A percentile compares a stretch with the other conserved stretches of the same genome.
phyloP scores from a whole-genome alignment of 2,329 filamentous ascomycete genomes.

The Phyllosticta citribraziliensis region DNA sequence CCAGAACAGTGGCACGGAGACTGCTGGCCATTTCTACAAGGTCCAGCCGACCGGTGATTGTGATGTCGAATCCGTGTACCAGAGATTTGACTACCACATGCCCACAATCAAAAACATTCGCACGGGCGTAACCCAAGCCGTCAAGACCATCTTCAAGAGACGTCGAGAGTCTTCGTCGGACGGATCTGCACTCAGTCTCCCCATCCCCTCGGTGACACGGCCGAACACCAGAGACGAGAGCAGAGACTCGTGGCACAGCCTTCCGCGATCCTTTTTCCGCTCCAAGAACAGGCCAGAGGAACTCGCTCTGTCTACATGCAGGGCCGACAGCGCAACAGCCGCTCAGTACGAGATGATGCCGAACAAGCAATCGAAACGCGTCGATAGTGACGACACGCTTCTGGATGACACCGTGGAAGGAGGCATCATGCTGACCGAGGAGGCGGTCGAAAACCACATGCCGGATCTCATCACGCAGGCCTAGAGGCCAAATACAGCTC shows the following conservation, averaged over 20 bases:
- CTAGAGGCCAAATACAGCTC: background rate
- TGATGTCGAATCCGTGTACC: constrained; percentile 1
- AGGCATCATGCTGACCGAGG: constrained; percentile 48
- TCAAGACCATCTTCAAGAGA: constrained; percentile 4
- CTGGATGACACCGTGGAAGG: constrained; percentile 28
- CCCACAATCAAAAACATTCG: background rate
- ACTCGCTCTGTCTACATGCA: background rate
- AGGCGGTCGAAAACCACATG: constrained; percentile 40
- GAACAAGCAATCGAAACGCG: background rate
- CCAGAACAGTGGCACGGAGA: background rate
- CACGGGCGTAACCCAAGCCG: constrained; percentile 1
- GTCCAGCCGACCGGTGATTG: background rate
- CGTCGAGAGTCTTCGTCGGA: constrained; percentile 20
- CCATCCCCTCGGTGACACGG: background rate
- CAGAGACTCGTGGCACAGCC: constrained; percentile 5
- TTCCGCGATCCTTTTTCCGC: constrained; percentile 5
- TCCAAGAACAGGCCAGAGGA: background rate
- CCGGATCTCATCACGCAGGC: constrained; percentile 25
- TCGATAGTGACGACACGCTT: background rate
- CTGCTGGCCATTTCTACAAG: constrained; percentile 4
- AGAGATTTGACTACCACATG: background rate
- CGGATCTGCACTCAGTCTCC: constrained; percentile 25
- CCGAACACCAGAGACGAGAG: constrained; percentile 11
- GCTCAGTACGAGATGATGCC: background rate
- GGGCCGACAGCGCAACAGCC: background rate